Conservation (phyloP, 2,329 filamentous ascomycete species). For the Graphium sp. region DNA sequence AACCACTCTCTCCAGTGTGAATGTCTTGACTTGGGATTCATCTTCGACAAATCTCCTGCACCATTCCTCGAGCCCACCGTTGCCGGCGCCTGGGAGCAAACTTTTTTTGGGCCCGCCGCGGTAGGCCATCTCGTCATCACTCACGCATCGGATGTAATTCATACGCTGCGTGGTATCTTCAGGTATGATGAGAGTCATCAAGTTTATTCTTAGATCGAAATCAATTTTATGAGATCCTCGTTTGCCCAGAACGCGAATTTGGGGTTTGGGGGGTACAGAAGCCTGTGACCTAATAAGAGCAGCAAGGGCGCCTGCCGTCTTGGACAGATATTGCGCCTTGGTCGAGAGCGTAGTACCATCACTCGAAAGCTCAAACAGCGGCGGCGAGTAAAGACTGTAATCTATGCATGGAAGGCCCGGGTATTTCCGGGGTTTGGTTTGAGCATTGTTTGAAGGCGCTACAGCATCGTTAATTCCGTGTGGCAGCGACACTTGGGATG, state of each 20-base stretch:
- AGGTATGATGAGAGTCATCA: constrained; percentile 33
- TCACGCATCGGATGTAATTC: constrained; percentile 36
- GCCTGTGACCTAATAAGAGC: constrained; percentile 28
- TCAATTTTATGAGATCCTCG: constrained; percentile 25
- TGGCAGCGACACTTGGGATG: too few species aligned
- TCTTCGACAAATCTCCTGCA: constrained; percentile 29
- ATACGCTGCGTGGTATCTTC: constrained; percentile 24
- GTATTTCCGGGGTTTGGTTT: constrained; percentile 19
- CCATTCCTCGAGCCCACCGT: constrained; percentile 29
- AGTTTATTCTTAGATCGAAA: constrained; percentile 35
- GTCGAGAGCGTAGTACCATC: constrained; percentile 30
- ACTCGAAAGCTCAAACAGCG: constrained; percentile 30
- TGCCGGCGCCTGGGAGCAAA: constrained; percentile 22
- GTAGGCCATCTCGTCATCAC: constrained; percentile 28
- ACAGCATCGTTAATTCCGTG: too few species aligned
- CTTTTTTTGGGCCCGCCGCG: constrained; percentile 26
- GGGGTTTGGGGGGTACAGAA: constrained; percentile 35
- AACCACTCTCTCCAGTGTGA: constrained; percentile 32
- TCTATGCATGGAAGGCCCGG: constrained; percentile 29
- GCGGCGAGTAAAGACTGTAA: constrained; percentile 33
- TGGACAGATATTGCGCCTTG: constrained; percentile 28
- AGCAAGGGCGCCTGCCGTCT: constrained; percentile 24
- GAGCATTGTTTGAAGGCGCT: too few species aligned
- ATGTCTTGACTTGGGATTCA: constrained; percentile 24
- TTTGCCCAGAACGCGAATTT: constrained; percentile 29